A percentile compares a stretch with the other conserved stretches of the same genome.
These are phyloP conservation scores for Thecaphora frezii DNA, from an alignment of 1,284 basidiomycete species.

Conservation along the genomic window DNA sequence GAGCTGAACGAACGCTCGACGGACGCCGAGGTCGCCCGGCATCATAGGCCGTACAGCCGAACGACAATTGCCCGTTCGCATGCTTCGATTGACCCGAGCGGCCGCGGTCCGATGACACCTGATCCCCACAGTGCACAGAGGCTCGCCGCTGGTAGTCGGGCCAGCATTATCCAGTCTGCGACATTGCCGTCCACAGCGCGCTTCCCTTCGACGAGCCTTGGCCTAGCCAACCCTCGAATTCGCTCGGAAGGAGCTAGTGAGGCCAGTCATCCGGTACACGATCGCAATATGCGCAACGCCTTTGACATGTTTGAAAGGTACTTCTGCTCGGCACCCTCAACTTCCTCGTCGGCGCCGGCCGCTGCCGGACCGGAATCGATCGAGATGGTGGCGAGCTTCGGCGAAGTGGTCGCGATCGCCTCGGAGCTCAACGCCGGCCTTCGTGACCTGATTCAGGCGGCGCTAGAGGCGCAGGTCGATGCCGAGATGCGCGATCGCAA, in stretches of 20 bases:
- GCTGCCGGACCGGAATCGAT: slow-evolving; percentile 8
- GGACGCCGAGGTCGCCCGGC: background rate
- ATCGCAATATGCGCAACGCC: slow-evolving; percentile 30
- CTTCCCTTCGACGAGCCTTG: slow-evolving; percentile 3
- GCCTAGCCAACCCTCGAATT: background rate
- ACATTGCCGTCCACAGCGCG: slow-evolving; percentile 1
- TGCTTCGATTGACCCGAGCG: background rate
- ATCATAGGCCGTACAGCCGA: background rate
- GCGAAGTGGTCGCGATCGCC: slow-evolving; percentile 25
- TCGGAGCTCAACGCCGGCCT: slow-evolving; percentile 43
- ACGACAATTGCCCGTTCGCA: background rate
- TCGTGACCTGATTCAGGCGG: slow-evolving; percentile 8
- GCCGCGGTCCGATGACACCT: background rate
- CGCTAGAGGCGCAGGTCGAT: slow-evolving; percentile 35
- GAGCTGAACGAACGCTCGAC: background rate
- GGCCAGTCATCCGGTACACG: slow-evolving; percentile 13
- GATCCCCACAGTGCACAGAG: background rate
- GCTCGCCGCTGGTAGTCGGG: background rate
- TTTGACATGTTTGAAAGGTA: slow-evolving; percentile 34
- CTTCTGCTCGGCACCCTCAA: slow-evolving; percentile 6
- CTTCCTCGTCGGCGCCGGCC: background rate
- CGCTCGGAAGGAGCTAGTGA: background rate
- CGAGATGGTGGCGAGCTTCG: slow-evolving; percentile 33
- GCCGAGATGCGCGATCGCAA: slow-evolving; percentile 20
- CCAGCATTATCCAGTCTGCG: slow-evolving; percentile 2